phyloP scores from a whole-genome alignment of 768 basidiomycete genomes.

The Boletus tylopilopsis region DNA sequence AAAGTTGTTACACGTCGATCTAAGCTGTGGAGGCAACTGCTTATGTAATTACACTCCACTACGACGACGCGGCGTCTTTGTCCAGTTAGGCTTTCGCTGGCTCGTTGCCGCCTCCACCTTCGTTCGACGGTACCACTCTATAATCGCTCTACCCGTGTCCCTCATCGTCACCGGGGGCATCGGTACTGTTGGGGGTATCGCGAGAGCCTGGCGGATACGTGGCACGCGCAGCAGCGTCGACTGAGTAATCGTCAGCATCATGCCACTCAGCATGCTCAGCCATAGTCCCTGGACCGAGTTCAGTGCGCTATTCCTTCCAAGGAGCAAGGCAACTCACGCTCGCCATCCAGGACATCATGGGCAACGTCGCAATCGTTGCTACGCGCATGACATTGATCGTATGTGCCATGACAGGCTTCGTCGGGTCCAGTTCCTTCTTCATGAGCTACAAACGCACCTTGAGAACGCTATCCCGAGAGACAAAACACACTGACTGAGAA shows the following conservation, averaged over 20 bases:
- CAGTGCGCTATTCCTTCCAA: neutral
- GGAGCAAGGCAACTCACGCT: conserved; percentile 43
- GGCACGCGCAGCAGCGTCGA: conserved; percentile 41
- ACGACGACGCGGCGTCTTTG: conserved; percentile 18
- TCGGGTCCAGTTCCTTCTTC: conserved; percentile 53
- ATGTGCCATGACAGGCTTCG: conserved; percentile 57
- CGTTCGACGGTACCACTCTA: conserved; percentile 17
- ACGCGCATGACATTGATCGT: conserved; percentile 64
- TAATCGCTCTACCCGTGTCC: conserved; percentile 19
- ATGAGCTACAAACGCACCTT: conserved; percentile 30
- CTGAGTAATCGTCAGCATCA: conserved; percentile 44
- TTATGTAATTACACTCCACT: conserved; percentile 15
- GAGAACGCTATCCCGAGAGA: neutral
- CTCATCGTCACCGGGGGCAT: conserved; percentile 26
- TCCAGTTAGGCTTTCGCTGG: conserved; percentile 23
- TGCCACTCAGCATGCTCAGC: conserved; percentile 54
- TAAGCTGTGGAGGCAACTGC: neutral
- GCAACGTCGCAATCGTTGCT: conserved; percentile 48
- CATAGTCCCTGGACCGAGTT: conserved; percentile 46
- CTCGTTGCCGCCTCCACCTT: neutral
- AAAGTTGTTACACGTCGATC: too few species aligned
- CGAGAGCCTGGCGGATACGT: conserved; percentile 37
- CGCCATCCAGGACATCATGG: conserved; percentile 58
- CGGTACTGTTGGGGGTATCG: conserved; percentile 26
- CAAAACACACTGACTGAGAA: conserved; percentile 49